Evolutionary conservation across 352 stramenopile species (phyloP), one percentile per base, ranked within the genome.

Genomic region (Pythium aquatile): DNA sequence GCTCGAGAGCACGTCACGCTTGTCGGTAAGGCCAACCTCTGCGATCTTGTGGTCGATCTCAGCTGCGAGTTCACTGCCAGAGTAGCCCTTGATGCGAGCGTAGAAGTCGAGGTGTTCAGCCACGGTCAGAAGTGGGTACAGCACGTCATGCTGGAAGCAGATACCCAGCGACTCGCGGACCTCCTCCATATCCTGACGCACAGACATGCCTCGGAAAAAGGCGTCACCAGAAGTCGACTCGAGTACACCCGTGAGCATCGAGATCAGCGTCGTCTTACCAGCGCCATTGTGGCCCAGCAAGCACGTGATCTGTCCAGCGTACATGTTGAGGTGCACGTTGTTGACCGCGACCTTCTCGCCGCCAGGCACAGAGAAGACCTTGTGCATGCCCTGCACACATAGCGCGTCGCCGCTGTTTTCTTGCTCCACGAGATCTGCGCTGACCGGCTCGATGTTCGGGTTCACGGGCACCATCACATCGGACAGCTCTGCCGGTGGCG

Each of bases 241-340:
- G 1, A 72, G 55, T 49, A 92, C 68, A 13, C 90, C 90, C 3
- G 85, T 97, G 30, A 97, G 66, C 73, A 96, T 93, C 6, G 68
- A 84, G 30, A 97, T 92, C 2, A 89, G 75, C 7, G 90, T 97
- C 33, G 78, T 81, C 67, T 96, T 97, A 17, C 87, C 87, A 35
- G 83, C 85, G 32, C 89, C 90, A 66, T 97, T 97, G 70, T 97
- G 90, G 13, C 90, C 90, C 10, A 97, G 72, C 9, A 97, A 71
- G 58, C 74, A 85, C 32, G 87, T 90, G 66, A 97, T 96, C 70
- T 97, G 85, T n/a, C 80, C 81, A 26, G 82, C 67, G 67, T 94
- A 94, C 79, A 97, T 95, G 59, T 75, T 83, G 16, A 97, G 58
- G 59, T 83, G 70, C 8, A 97, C 42, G 39, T 71, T 66, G 28